These are phyloP conservation scores for Ilyonectria destructans DNA, from an alignment of 2,329 filamentous ascomycete species.

Conservation along the genomic window DNA sequence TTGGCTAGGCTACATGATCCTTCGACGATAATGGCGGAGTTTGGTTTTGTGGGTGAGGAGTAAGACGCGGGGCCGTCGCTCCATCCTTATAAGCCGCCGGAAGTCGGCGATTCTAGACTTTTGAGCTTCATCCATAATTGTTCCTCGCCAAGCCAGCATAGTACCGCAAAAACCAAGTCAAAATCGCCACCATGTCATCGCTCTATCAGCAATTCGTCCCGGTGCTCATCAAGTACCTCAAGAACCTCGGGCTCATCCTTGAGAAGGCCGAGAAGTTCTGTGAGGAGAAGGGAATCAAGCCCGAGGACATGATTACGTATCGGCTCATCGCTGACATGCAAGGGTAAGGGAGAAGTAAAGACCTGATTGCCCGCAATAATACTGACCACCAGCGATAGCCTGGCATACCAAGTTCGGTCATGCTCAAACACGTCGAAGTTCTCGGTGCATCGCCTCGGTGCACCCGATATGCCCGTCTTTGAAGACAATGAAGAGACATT, in stretches of 20 bases:
- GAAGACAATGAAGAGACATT: conserved; percentile 50
- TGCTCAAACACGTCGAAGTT: conserved; percentile 49
- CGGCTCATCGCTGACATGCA: conserved; percentile 44
- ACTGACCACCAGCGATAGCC: conserved; percentile 18
- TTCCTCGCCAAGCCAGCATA: neutral
- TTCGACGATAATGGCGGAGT: neutral
- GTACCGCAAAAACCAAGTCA: neutral
- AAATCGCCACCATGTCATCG: conserved; percentile 39
- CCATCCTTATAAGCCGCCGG: neutral
- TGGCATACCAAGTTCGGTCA: conserved; percentile 45
- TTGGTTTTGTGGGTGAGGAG: neutral
- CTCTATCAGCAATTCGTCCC: conserved; percentile 48
- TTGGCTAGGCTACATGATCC: neutral
- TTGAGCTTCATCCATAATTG: neutral
- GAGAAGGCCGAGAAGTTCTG: conserved; percentile 40
- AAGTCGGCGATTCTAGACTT: neutral
- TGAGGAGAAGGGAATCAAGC: conserved; percentile 41
- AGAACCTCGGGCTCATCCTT: conserved; percentile 44
- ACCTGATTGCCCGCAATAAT: neutral
- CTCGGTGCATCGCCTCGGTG: conserved; percentile 39
- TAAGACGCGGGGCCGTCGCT: neutral
- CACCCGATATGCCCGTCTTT: conserved; percentile 34
- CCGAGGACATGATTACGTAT: conserved; percentile 41
- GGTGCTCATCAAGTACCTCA: conserved; percentile 50
- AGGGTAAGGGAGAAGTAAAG: conserved; percentile 14